Percentiles rank a stretch among this genome's conserved stretches.
Evolutionary conservation across 164 flowering plant species (phyloP).

Genomic region (Houttuynia cordata): DNA sequence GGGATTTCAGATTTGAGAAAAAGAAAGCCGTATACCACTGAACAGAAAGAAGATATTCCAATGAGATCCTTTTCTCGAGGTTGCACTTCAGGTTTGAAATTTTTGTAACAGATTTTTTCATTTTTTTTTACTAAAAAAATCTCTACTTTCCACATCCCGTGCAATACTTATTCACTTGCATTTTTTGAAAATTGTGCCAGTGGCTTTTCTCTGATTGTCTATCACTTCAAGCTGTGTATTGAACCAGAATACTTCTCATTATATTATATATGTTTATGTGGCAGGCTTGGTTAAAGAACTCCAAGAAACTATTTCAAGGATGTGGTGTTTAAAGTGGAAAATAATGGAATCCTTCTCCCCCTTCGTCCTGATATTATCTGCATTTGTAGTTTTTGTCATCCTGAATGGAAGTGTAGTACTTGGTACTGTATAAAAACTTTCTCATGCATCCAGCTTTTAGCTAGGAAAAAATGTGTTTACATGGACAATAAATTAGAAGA

Average conservation of each 20-base stretch:
- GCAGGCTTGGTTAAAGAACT: constrained; percentile 65
- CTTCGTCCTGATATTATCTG: constrained; percentile 39
- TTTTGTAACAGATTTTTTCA: too few species aligned
- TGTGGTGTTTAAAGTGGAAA: constrained; percentile 65
- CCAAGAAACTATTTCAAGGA: constrained; percentile 20
- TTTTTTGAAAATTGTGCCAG: not conserved
- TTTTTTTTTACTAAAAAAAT: too few species aligned
- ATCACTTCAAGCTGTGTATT: too few species aligned
- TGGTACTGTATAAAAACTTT: constrained; percentile 32
- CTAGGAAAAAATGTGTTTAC: not conserved
- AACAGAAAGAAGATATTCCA: constrained; percentile 4
- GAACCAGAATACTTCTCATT: not conserved
- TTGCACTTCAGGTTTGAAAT: constrained; percentile 26
- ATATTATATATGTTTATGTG: constrained; percentile 1
- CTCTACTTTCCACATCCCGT: not conserved
- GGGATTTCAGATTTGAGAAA: constrained; percentile 30
- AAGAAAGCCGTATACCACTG: constrained; percentile 24
- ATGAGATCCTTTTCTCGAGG: constrained; percentile 8
- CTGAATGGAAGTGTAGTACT: constrained; percentile 95
- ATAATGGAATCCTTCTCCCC: constrained; percentile 55
- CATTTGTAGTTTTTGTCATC: constrained; percentile 54
- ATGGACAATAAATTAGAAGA: not conserved
- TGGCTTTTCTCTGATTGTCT: not conserved
- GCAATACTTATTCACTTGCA: not conserved
- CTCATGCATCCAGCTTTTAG: not conserved